Evolutionary conservation across 2,329 filamentous ascomycete species (phyloP), one percentile per base, ranked within the genome.

Genomic region (Aurifilum marmelostoma): DNA sequence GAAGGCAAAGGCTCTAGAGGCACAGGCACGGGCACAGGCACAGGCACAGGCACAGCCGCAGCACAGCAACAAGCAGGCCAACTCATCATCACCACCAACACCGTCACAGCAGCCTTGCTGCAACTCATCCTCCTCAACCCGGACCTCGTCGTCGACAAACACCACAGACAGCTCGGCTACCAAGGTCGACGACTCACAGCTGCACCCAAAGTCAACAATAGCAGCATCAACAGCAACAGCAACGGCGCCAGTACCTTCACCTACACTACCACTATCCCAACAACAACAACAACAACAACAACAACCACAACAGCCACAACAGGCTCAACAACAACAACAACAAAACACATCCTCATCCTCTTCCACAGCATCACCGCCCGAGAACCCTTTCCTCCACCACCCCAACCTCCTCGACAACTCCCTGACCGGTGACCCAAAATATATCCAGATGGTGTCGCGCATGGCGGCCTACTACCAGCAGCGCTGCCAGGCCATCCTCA

Each of bases 381-480:
- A 64, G 59, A 47, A 60, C 63, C 29, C 61, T 65, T 29, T 65
- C 63, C 43, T 54, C 66, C 21, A 68, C 62, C 65, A 69, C 41
- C 27, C 60, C 59, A 34, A 56, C 39, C 56, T 62, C 65, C 21
- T 63, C 39, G 69, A 69, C 62, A 62, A 60, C 16, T 58, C 61
- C 61, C 60, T 67, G 61, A 54, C 73, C 29, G 41, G 68, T 37
- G 82, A 83, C 67, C 81, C 82, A 4, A 80, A 79, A 69, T 81
- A 83, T 69, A 73, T 83, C 27, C 79, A 81, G 72, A 82, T 83
- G 79, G 81, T 80, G 39, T 81, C 82, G 16, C 80, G 82, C 66
- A 84, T 84, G 66, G 82, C 83, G 16, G 77, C 79, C 66, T 84
- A 83, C 75, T 84, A 84, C 72, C 82, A 84, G 72, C 83, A 84